Conservation (phyloP, 495 filamentous ascomycete genomes). For the Podospora fimiseda region DNA sequence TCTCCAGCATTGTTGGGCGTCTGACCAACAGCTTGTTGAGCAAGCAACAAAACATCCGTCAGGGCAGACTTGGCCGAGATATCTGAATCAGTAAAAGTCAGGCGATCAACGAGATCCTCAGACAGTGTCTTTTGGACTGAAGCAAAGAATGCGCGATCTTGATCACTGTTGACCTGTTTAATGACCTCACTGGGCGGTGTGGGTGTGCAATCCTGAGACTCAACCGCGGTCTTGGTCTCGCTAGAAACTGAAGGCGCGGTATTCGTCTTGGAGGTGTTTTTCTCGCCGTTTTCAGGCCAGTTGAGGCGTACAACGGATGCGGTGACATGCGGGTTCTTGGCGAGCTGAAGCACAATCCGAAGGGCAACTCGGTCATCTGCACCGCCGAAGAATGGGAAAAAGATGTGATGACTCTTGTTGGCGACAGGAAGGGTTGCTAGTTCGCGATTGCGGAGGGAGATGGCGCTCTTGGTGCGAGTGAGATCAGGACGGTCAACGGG, state of each 20-base stretch:
- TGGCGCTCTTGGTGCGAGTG: constrained; percentile 45
- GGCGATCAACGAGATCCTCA: constrained; percentile 48
- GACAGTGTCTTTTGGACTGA: constrained; percentile 58
- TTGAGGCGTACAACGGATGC: constrained; percentile 58
- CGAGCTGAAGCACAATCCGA: constrained; percentile 73
- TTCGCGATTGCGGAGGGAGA: constrained; percentile 55
- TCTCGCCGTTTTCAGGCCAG: constrained; percentile 17
- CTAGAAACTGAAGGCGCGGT: constrained; percentile 19
- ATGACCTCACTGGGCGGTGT: not conserved
- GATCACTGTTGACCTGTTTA: constrained; percentile 25
- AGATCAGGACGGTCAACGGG: constrained; percentile 29
- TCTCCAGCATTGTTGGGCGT: constrained; percentile 66
- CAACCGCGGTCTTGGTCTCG: constrained; percentile 14
- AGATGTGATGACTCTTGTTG: constrained; percentile 75
- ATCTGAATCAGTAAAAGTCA: constrained; percentile 49
- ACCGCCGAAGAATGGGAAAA: constrained; percentile 83
- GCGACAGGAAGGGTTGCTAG: constrained; percentile 41
- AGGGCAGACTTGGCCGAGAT: constrained; percentile 22
- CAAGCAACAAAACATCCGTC: constrained; percentile 31
- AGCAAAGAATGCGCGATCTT: constrained; percentile 58
- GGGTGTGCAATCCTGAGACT: not conserved
- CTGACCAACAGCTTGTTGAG: constrained; percentile 55
- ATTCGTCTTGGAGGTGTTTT: constrained; percentile 5
- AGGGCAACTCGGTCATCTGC: constrained; percentile 77
- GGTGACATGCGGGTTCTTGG: constrained; percentile 68